Evolutionary conservation across 345 rosid genomes (phyloP), one percentile per base, ranked within the genome.

Genomic region (Gynandropsis gynandra): DNA sequence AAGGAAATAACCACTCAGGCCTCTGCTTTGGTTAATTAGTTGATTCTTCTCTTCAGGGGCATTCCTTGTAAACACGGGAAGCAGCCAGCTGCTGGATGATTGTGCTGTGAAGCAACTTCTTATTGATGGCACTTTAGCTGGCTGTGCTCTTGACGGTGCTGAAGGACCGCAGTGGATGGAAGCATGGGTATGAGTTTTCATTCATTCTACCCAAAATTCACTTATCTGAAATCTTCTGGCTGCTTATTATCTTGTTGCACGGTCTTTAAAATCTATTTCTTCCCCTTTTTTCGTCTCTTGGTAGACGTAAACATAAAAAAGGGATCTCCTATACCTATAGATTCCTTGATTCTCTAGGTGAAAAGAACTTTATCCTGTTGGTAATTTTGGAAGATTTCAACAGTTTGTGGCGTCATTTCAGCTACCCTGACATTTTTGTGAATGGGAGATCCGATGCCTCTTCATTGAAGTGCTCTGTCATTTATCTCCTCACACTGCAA

Each of bases 141-240:
- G 99, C 36, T 88, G 97, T 72, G 95, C 99, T 32, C 58, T 93
- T 69, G 99, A 93, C 72, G 97, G 99, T 52, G 95, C 81, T 49
- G 99, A 93, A 77, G 97, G 99, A 51, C 99, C 99, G 15, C 97
- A 85, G 16, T 93, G 97, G 99, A 88, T 93, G 97, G 99, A 93
- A 83, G 99, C 97, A 51, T 88, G 99, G 99, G 99, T 93, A 85
- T 69, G 80, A 9, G 1, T 66, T 52, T 39, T 20, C 12, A 37
- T 37, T 32, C 47, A 5, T 1, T 14, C n/a, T 41, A 10, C 18
- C 19, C 32, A 4, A 40, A 49, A 16, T 60, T 44, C 52, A 52
- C 34, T 36, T 60, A n/a, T n/a, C n/a, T n/a, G n/a, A n/a, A n/a
- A n/a, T n/a, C n/a, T 11, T 41, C 9, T 18, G 12, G 34, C 42